Percentiles rank a stretch among this genome's conserved stretches.
Conservation (phyloP, 2,329 filamentous ascomycete species). For the Colletotrichum sp. region DNA sequence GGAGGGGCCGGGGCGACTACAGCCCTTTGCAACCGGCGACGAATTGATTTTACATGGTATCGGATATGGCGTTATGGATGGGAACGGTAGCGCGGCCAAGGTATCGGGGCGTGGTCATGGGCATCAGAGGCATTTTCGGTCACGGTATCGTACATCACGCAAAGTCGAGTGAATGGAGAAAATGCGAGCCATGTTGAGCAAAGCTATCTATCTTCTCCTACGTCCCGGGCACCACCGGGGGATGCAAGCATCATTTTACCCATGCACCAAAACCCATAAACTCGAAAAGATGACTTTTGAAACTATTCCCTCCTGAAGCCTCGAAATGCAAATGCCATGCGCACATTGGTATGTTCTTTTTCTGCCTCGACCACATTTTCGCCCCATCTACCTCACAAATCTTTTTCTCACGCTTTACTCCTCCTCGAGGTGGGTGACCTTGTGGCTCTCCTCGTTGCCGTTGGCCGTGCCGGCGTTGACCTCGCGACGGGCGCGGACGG, state of each 20-base stretch:
- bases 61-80: neutral
- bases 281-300: neutral
- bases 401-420: slow-evolving; percentile 38
- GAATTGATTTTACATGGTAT: neutral
- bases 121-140: neutral
- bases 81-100: neutral
- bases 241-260: slow-evolving; percentile 7
- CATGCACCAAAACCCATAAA: slow-evolving; percentile 4
- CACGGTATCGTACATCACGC: neutral
- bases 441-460: slow-evolving; percentile 33
- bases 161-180: neutral
- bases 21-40: neutral
- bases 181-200: neutral
- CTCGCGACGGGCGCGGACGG: slow-evolving; percentile 77
- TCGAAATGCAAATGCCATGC: slow-evolving; percentile 14
- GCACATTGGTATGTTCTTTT: neutral
- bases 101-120: accelerated
- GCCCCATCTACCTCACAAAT: neutral
- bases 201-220: neutral
- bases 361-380: neutral
- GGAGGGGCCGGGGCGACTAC: slow-evolving; percentile 19
- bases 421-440: slow-evolving; percentile 56
- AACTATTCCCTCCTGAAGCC: neutral
- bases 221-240: neutral
- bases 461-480: slow-evolving; percentile 42